Evolutionary conservation across 2,329 filamentous ascomycete species (phyloP).

Genomic region (Penicillium rolfsii): DNA sequence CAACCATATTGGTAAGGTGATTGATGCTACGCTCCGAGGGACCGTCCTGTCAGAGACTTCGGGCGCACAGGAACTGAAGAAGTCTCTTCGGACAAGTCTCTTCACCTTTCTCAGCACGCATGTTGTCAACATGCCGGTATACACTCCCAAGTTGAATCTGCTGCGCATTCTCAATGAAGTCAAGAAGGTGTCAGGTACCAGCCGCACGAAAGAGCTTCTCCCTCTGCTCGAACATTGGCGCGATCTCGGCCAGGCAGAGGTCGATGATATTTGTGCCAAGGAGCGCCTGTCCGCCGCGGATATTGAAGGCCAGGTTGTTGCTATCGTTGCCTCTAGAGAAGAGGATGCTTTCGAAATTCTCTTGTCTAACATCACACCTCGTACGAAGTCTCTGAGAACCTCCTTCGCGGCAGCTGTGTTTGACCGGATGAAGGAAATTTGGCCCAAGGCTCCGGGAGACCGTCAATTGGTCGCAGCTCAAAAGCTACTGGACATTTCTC

Average conservation of each 20-base stretch:
- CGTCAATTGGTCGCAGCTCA: constrained; percentile 42
- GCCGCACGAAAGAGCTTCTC: constrained; percentile 75
- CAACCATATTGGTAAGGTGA: constrained; percentile 66
- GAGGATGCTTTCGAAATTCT: constrained; percentile 61
- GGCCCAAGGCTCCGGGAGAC: constrained; percentile 56
- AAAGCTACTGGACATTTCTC: constrained; percentile 47
- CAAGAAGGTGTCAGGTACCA: constrained; percentile 71
- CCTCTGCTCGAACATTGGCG: constrained; percentile 74
- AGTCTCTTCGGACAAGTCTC: constrained; percentile 66
- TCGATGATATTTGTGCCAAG: constrained; percentile 52
- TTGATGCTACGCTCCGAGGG: constrained; percentile 65
- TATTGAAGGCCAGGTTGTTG: constrained; percentile 58
- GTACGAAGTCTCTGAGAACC: constrained; percentile 48
- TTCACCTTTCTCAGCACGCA: constrained; percentile 76
- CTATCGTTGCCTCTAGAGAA: constrained; percentile 59
- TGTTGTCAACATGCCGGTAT: constrained; percentile 67
- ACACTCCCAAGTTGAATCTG: constrained; percentile 70
- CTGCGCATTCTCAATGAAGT: constrained; percentile 73
- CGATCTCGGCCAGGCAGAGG: constrained; percentile 56
- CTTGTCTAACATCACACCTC: constrained; percentile 54
- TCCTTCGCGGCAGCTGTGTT: constrained; percentile 69
- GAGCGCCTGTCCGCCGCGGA: constrained; percentile 54
- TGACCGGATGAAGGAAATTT: constrained; percentile 69
- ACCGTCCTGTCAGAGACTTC: constrained; percentile 34
- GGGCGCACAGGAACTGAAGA: constrained; percentile 60